phyloP scores from a whole-genome alignment of 352 stramenopile genomes.

The Phytophthora meadii region DNA sequence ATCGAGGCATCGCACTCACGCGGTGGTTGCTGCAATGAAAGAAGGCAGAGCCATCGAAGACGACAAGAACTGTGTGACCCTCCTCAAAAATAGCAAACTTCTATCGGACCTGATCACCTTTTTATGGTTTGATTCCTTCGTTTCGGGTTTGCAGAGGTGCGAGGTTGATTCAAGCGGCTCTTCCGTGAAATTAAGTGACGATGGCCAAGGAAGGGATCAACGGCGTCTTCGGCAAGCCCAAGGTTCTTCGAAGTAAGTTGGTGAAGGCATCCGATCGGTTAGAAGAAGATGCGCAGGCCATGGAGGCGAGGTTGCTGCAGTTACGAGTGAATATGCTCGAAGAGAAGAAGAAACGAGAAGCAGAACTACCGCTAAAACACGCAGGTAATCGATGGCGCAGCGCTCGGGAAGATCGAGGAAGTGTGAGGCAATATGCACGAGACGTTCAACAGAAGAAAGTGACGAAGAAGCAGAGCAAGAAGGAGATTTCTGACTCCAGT shows the following conservation, averaged over 20 bases:
- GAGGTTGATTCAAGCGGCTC: slow-evolving; percentile 20
- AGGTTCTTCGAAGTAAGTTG: slow-evolving; percentile 14
- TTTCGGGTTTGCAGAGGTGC: slow-evolving; percentile 32
- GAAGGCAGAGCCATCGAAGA: slow-evolving; percentile 3
- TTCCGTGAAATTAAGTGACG: neutral
- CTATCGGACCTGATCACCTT: slow-evolving; percentile 17
- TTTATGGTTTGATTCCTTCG: slow-evolving; percentile 21
- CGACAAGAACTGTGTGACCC: neutral
- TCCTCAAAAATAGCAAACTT: slow-evolving; percentile 30
- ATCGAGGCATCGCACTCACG: slow-evolving; percentile 23
- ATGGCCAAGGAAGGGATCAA: slow-evolving; percentile 44
- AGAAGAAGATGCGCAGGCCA: slow-evolving; percentile 72
- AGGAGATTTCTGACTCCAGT: slow-evolving; percentile 1
- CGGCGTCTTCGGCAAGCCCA: slow-evolving; percentile 37
- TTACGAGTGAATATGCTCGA: slow-evolving; percentile 66
- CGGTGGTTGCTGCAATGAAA: slow-evolving; percentile 33
- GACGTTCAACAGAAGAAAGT: slow-evolving; percentile 60
- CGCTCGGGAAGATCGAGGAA: slow-evolving; percentile 75
- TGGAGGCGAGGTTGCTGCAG: slow-evolving; percentile 71
- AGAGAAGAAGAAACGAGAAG: slow-evolving; percentile 70
- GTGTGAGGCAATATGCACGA: slow-evolving; percentile 70
- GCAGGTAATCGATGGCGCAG: slow-evolving; percentile 78
- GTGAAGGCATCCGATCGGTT: slow-evolving; percentile 62
- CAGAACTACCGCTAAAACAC: slow-evolving; percentile 63
- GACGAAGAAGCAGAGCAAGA: slow-evolving; percentile 34